Conservation (phyloP, 2,329 filamentous ascomycete genomes). For the Apiospora marii region DNA sequence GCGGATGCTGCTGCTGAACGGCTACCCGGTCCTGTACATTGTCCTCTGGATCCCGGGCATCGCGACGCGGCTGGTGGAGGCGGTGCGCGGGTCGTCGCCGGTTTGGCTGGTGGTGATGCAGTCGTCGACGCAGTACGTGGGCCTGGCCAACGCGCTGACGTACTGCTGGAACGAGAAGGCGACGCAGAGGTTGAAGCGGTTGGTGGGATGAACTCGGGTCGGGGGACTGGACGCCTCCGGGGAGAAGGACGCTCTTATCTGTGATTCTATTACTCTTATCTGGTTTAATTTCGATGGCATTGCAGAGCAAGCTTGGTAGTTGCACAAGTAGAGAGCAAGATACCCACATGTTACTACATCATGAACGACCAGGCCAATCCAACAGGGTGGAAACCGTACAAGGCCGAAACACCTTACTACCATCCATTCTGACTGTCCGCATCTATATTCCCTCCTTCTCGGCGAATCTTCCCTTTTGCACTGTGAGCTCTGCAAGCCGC, state of each 20-base stretch:
- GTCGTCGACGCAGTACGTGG: slow-evolving; percentile 47
- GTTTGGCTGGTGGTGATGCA: slow-evolving; percentile 41
- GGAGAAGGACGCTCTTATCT: not conserved
- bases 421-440: too few relatives aligned
- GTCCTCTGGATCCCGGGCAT: slow-evolving; percentile 50
- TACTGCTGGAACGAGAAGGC: slow-evolving; percentile 47
- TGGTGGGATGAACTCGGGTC: not conserved
- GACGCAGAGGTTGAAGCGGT: not conserved
- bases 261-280: not conserved
- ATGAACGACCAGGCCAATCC: too few relatives aligned
- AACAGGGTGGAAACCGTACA: too few relatives aligned
- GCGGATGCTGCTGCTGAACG: slow-evolving; percentile 47
- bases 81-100: slow-evolving; percentile 33
- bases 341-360: too few relatives aligned
- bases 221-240: too few relatives aligned
- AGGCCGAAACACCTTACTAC: too few relatives aligned
- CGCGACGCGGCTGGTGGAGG: slow-evolving; percentile 43
- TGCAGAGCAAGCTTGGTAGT: too few relatives aligned
- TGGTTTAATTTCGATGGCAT: not conserved
- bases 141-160: slow-evolving; percentile 47
- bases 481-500: too few relatives aligned
- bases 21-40: slow-evolving; percentile 48
- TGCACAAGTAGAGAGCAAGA: not conserved
- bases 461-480: too few relatives aligned
- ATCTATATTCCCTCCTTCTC: too few relatives aligned